Conservation (phyloP, 345 rosid genomes). For the Citrus inodora region DNA sequence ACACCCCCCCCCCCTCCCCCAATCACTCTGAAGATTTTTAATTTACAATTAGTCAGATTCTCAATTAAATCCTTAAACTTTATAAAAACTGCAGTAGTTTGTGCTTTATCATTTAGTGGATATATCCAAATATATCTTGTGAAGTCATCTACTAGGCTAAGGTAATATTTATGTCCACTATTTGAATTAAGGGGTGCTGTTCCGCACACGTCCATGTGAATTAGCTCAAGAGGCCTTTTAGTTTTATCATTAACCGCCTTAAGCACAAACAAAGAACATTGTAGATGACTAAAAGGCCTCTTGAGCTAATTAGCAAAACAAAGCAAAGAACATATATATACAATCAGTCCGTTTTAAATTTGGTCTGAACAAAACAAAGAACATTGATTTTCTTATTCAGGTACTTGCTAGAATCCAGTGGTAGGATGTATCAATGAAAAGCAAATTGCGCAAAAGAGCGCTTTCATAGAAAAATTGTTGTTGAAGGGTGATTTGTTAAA, state of each 20-base stretch:
- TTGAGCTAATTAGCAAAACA: no score
- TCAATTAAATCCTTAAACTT: not conserved
- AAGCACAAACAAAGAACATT: no score
- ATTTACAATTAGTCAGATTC: no score
- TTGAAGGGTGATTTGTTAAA: constrained; percentile 1
- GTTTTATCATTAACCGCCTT: not conserved
- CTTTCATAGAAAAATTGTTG: not conserved
- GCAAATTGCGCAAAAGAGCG: not conserved
- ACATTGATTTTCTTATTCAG: no score
- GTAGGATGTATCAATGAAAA: not conserved
- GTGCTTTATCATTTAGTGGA: not conserved
- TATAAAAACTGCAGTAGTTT: not conserved
- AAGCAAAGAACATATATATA: no score
- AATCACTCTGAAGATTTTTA: no score
- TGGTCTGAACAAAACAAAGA: no score
- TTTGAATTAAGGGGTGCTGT: not conserved
- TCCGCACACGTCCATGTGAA: not conserved
- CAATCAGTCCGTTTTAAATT: no score
- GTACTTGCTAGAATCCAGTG: no score
- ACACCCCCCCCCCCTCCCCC: no score
- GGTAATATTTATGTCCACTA: not conserved
- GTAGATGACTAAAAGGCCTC: no score
- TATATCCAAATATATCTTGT: not conserved
- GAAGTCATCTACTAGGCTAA: not conserved
- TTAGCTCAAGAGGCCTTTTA: not conserved